Evolutionary conservation across 148 eudicot species (phyloP).

Genomic region (Rhododendron williamsianum): DNA sequence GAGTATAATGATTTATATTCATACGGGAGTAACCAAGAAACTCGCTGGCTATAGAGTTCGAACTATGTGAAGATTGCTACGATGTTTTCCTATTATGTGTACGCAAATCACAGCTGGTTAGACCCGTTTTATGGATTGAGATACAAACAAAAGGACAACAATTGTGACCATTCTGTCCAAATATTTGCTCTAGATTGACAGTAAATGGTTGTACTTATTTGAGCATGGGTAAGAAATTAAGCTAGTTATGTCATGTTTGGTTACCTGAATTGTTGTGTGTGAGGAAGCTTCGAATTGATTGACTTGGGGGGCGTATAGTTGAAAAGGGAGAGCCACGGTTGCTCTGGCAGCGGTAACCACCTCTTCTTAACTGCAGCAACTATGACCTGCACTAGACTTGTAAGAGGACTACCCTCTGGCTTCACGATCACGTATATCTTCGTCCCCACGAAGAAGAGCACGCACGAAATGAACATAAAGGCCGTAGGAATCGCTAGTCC

Average conservation of each 20-base stretch:
- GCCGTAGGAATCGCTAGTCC: constrained; percentile 69
- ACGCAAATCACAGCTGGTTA: not conserved
- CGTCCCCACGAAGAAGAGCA: constrained; percentile 52
- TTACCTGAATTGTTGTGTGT: constrained; percentile 82
- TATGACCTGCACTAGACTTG: constrained; percentile 50
- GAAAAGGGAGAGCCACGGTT: constrained; percentile 31
- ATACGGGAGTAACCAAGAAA: not conserved
- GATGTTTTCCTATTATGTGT: not conserved
- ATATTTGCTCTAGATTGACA: not conserved
- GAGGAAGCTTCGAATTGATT: constrained; percentile 53
- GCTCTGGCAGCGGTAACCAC: constrained; percentile 30
- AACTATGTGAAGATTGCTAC: not conserved
- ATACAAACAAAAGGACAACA: not conserved
- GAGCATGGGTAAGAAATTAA: not conserved
- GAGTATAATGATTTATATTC: not conserved
- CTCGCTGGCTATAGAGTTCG: not conserved
- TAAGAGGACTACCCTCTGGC: constrained; percentile 76
- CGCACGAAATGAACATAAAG: constrained; percentile 55
- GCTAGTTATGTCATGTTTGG: not conserved
- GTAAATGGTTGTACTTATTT: not conserved
- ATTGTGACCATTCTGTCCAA: not conserved
- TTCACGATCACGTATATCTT: constrained; percentile 63
- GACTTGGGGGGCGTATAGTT: constrained; percentile 44
- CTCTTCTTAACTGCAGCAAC: constrained; percentile 65
- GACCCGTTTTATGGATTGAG: not conserved